These are phyloP conservation scores for Penicillium cataractarum DNA, from an alignment of 495 filamentous ascomycete genomes.

Conservation along the genomic window DNA sequence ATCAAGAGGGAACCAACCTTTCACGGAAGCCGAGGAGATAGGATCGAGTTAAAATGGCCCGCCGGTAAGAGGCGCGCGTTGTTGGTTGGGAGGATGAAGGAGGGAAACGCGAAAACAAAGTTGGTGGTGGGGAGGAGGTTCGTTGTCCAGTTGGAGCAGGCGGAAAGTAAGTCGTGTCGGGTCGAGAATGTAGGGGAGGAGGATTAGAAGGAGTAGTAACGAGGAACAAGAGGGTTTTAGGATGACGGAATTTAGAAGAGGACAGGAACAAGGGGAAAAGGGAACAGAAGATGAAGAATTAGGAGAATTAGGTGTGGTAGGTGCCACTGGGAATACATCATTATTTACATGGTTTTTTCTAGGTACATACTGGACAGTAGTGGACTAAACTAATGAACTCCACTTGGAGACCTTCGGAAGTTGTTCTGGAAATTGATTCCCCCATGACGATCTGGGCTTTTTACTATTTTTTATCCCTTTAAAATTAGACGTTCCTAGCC, in stretches of 20 bases:
- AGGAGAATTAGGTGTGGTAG: slow-evolving; percentile 37
- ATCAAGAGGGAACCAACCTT: slow-evolving; percentile 5
- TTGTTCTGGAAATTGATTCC: slow-evolving; percentile 8
- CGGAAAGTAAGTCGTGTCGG: slow-evolving; percentile 4
- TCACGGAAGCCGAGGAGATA: neutral
- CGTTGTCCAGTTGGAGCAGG: slow-evolving; percentile 8
- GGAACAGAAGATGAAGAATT: slow-evolving; percentile 4
- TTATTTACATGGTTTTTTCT: slow-evolving; percentile 20
- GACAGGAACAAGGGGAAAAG: neutral
- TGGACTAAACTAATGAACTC: neutral
- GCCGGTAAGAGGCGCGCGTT: neutral
- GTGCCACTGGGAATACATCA: slow-evolving; percentile 34
- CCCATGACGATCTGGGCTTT: neutral
- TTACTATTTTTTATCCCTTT: slow-evolving; percentile 7
- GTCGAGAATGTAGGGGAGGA: slow-evolving; percentile 4
- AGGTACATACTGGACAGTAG: neutral
- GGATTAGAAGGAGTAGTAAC: neutral
- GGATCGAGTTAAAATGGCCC: neutral
- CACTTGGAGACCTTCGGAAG: slow-evolving; percentile 4
- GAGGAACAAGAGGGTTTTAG: neutral
- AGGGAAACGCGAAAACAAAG: neutral
- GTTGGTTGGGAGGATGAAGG: neutral
- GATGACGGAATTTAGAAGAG: neutral
- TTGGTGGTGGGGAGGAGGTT: neutral
- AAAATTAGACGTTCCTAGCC: neutral